Percentiles rank a stretch among this genome's conserved stretches.
Conservation (phyloP, 2,329 filamentous ascomycete genomes). For the Basipetospora sp. region DNA sequence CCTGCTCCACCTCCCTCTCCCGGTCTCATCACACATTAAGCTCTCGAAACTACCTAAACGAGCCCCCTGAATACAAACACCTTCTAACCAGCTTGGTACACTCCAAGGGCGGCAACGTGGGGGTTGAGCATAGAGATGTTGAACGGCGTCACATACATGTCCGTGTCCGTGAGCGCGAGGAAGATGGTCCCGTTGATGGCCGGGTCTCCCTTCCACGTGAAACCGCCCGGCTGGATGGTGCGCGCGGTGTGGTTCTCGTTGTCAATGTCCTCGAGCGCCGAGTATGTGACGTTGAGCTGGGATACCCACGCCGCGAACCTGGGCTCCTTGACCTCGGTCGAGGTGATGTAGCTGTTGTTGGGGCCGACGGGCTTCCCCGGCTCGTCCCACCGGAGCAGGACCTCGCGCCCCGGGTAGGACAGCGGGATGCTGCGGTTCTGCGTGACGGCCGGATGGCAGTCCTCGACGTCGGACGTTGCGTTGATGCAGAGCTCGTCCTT, state of each 20-base stretch:
- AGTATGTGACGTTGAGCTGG: slow-evolving; percentile 63
- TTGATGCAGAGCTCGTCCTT: slow-evolving; percentile 40
- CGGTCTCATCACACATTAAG: no score
- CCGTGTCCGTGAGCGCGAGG: slow-evolving; percentile 55
- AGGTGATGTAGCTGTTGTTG: slow-evolving; percentile 68
- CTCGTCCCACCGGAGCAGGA: slow-evolving; percentile 58
- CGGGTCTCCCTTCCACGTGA: slow-evolving; percentile 53
- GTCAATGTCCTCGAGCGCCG: slow-evolving; percentile 39
- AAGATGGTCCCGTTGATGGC: slow-evolving; percentile 69
- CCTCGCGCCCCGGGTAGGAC: slow-evolving; percentile 56
- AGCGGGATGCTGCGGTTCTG: slow-evolving; percentile 58
- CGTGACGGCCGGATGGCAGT: slow-evolving; percentile 50
- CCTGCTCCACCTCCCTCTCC: no score
- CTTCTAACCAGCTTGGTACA: slow-evolving; percentile 61
- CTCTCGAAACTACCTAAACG: no score
- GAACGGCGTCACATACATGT: slow-evolving; percentile 58
- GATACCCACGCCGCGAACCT: slow-evolving; percentile 60
- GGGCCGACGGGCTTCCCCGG: slow-evolving; percentile 58
- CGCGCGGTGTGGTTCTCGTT: slow-evolving; percentile 36
- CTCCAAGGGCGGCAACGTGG: slow-evolving; percentile 56
- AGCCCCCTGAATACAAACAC: no score
- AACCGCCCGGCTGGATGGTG: slow-evolving; percentile 58
- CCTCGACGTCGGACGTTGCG: slow-evolving; percentile 34
- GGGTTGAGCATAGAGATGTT: slow-evolving; percentile 62
- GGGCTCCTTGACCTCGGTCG: slow-evolving; percentile 41